A percentile compares a stretch with the other conserved stretches of the same genome.
Conservation (phyloP, 768 basidiomycete genomes). For the Phlebiopsis gigantea region DNA sequence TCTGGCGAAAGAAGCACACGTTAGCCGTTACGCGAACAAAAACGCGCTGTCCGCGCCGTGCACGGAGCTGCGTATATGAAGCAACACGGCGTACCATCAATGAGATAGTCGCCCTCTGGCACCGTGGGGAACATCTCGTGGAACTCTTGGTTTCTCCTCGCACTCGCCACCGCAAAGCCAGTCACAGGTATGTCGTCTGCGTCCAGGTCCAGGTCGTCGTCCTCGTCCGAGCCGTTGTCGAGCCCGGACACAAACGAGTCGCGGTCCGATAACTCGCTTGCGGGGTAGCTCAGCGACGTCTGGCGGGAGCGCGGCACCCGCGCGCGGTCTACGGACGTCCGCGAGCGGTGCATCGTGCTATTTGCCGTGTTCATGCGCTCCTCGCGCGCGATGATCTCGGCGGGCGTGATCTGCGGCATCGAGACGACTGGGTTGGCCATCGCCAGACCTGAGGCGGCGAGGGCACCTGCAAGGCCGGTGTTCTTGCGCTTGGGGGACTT, state of each 20-base stretch:
- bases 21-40: conserved; percentile 5
- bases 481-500: conserved; percentile 38
- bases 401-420: conserved; percentile 32
- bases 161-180: conserved; percentile 96
- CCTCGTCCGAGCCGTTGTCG: conserved; percentile 18
- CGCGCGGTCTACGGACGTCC: conserved; percentile 13
- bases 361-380: conserved; percentile 12
- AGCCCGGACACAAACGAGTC: conserved; percentile 19
- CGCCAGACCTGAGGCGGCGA: conserved; percentile 60
- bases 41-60: conserved; percentile 1
- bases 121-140: conserved; percentile 88
- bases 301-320: conserved; percentile 15
- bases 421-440: conserved; percentile 56
- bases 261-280: conserved; percentile 20
- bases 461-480: conserved; percentile 59
- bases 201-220: conserved; percentile 36
- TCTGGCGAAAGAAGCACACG: conserved; percentile 41
- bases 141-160: conserved; percentile 91
- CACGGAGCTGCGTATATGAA: neutral
- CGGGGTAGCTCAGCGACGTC: conserved; percentile 17
- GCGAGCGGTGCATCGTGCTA: conserved; percentile 6
- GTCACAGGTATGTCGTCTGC: conserved; percentile 86
- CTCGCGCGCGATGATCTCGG: conserved; percentile 18
- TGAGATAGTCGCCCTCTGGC: conserved; percentile 94
- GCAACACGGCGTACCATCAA: conserved; percentile 68